phyloP scores from a whole-genome alignment of 2,329 filamentous ascomycete species.

The Ceratocystis smalleyi region DNA sequence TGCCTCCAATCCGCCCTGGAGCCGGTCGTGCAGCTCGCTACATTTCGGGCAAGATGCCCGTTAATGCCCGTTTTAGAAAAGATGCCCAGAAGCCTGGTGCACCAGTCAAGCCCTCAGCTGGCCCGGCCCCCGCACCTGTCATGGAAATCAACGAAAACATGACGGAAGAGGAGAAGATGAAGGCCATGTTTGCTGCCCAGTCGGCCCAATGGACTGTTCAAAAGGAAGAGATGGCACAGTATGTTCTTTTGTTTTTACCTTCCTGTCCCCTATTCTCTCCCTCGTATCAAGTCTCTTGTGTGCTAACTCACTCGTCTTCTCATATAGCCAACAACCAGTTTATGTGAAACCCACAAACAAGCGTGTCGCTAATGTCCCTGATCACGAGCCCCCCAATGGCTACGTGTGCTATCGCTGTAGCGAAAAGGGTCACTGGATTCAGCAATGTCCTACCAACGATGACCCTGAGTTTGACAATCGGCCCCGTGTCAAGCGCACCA shows the following conservation, averaged over 20 bases:
- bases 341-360: slow-evolving; percentile 43
- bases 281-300: slow-evolving; percentile 14
- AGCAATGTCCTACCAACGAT: slow-evolving; percentile 94
- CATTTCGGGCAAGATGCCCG: slow-evolving; percentile 86
- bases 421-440: slow-evolving; percentile 98
- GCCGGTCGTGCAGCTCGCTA: slow-evolving; percentile 86
- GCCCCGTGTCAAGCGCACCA: slow-evolving; percentile 86
- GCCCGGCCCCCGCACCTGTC: slow-evolving; percentile 37
- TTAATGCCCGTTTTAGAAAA: slow-evolving; percentile 16
- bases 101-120: slow-evolving; percentile 52
- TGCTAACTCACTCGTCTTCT: slow-evolving; percentile 26
- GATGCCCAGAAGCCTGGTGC: slow-evolving; percentile 63
- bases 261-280: background rate
- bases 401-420: slow-evolving; percentile 95
- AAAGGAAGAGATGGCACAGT: slow-evolving; percentile 83
- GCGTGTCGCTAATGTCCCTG: slow-evolving; percentile 60
- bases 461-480: slow-evolving; percentile 91
- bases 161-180: slow-evolving; percentile 88
- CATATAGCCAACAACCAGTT: slow-evolving; percentile 43
- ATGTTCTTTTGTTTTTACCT: slow-evolving; percentile 24
- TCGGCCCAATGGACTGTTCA: slow-evolving; percentile 86
- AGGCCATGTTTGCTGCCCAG: slow-evolving; percentile 79
- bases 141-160: slow-evolving; percentile 61
- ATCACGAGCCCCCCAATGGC: slow-evolving; percentile 80
- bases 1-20: slow-evolving; percentile 70